These are phyloP conservation scores for Cercospora sesami DNA, from an alignment of 2,329 filamentous ascomycete species.

Conservation along the genomic window DNA sequence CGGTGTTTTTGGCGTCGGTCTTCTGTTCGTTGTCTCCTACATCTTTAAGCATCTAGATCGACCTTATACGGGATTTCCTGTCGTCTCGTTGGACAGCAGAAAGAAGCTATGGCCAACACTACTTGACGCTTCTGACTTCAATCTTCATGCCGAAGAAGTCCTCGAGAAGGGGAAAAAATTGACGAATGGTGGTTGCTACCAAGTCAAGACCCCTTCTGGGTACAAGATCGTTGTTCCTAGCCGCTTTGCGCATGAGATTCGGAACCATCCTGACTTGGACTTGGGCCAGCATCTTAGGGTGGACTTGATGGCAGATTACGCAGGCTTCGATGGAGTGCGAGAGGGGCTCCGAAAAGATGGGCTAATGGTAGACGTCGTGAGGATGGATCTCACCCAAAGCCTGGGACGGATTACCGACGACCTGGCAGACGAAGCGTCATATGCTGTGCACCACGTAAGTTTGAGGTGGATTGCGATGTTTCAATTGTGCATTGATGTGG, in stretches of 20 bases:
- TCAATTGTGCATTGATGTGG: neutral
- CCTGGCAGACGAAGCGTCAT: neutral
- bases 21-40: neutral
- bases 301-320: neutral
- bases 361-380: constrained; percentile 6
- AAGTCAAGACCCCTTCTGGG: neutral
- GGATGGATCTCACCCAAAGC: constrained; percentile 30
- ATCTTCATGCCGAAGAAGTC: neutral
- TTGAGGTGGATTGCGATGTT: neutral
- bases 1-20: neutral
- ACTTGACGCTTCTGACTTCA: neutral
- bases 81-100: neutral
- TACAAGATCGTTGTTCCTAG: neutral
- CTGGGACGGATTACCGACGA: neutral
- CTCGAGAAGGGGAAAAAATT: neutral
- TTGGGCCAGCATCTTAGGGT: neutral
- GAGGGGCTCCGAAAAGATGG: neutral
- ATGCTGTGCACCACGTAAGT: neutral
- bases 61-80: neutral
- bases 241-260: neutral
- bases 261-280: neutral
- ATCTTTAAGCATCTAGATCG: neutral
- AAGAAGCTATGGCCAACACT: neutral
- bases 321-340: constrained; percentile 10
- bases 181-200: neutral